Evolutionary conservation across 2,329 filamentous ascomycete species (phyloP).

Genomic region (Colletotrichum musae): DNA sequence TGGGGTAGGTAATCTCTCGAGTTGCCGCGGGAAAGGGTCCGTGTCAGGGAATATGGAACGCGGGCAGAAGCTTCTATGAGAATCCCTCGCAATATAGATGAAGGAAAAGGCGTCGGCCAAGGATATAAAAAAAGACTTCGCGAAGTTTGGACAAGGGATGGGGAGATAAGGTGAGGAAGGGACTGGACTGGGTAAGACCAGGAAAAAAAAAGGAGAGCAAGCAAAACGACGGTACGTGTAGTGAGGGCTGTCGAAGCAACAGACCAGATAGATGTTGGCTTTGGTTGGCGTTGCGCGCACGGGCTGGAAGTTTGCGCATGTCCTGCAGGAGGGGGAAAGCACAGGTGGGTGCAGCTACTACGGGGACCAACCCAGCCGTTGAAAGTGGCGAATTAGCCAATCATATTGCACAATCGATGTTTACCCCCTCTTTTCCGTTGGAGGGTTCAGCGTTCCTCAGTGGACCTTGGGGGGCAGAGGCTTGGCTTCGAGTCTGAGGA

Average conservation of each 20-base stretch:
- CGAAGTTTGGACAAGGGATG: conserved; percentile 4
- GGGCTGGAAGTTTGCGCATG: conserved; percentile 39
- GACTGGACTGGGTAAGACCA: conserved; percentile 7
- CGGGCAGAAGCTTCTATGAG: conserved; percentile 29
- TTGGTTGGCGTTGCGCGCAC: conserved; percentile 30
- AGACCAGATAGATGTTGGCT: conserved; percentile 36
- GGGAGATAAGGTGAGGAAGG: conserved; percentile 22
- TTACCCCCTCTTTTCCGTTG: conserved; percentile 1
- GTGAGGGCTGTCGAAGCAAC: conserved; percentile 36
- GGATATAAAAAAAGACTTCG: conserved; percentile 33
- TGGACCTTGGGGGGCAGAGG: neutral
- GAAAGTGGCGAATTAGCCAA: conserved; percentile 10
- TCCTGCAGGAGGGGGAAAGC: conserved; percentile 37
- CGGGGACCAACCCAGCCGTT: conserved; percentile 20
- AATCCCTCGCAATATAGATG: conserved; percentile 17
- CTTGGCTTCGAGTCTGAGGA: conserved; percentile 5
- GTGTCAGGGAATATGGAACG: conserved; percentile 29
- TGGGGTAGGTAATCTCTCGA: conserved; percentile 27
- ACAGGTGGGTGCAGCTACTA: conserved; percentile 32
- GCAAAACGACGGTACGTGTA: conserved; percentile 6
- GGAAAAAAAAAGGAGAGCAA: conserved; percentile 31
- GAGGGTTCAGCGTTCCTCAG: neutral
- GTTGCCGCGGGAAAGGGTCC: conserved; percentile 24
- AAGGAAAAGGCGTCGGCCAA: conserved; percentile 22
- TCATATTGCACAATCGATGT: neutral